Conservation (phyloP, 441 rosid genomes). For the Manihot esculenta region DNA sequence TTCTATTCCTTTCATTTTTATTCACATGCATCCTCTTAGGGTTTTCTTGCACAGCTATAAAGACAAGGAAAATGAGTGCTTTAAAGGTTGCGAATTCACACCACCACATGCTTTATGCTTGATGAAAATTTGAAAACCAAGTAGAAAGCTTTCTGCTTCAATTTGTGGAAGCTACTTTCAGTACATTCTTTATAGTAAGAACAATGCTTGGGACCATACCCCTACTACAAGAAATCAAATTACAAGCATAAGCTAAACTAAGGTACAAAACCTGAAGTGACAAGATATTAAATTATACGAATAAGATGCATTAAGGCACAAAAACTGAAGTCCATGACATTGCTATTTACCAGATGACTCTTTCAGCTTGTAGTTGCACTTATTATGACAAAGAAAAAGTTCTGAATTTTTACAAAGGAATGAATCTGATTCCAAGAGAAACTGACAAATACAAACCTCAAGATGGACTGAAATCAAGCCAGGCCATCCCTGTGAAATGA, state of each 20-base stretch:
- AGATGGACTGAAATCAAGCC: conserved; percentile 65
- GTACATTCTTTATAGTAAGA: neutral
- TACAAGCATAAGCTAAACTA: neutral
- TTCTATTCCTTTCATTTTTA: neutral
- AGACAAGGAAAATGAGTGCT: neutral
- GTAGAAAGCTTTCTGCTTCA: neutral
- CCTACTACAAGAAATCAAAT: neutral
- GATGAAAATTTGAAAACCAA: conserved; percentile 4
- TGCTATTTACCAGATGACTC: neutral
- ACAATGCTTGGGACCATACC: neutral
- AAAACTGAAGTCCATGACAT: neutral
- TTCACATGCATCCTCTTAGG: neutral
- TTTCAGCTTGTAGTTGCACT: neutral
- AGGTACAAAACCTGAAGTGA: neutral
- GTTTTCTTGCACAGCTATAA: neutral
- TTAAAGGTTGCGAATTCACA: neutral
- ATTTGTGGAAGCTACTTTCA: neutral
- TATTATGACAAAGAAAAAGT: neutral
- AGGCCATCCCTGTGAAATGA: conserved; percentile 77
- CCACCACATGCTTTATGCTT: neutral
- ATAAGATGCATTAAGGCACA: neutral
- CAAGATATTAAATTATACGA: neutral
- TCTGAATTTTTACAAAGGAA: too few relatives aligned
- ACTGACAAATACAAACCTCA: conserved; percentile 49
- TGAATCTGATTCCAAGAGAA: conserved; percentile 4